phyloP scores from a whole-genome alignment of 192 early-diverging fungal genomes.

The Irineochytrium annulatum region DNA sequence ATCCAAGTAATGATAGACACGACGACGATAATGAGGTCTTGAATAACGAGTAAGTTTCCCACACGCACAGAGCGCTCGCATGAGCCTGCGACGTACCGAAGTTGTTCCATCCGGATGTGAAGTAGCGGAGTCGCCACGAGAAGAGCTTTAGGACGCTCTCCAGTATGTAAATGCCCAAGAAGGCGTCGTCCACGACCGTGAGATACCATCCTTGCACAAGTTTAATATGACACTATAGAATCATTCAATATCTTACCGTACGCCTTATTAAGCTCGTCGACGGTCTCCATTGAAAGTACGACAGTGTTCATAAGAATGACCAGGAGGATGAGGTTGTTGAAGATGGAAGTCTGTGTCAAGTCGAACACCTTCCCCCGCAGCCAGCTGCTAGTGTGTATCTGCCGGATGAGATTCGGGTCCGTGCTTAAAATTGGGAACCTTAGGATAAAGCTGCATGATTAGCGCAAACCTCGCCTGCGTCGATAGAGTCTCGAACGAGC shows the following conservation, averaged over 20 bases:
- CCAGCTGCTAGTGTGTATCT: no score
- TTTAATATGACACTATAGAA: neutral
- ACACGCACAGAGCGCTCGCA: neutral
- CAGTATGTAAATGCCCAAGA: conserved; percentile 36
- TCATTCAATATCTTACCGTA: conserved; percentile 15
- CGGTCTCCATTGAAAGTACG: conserved; percentile 22
- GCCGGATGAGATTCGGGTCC: no score
- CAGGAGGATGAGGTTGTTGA: conserved; percentile 13
- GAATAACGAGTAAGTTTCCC: no score
- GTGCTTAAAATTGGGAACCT: no score
- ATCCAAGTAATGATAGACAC: conserved; percentile 24
- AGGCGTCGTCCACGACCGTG: conserved; percentile 21
- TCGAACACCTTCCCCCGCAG: conserved; percentile 8
- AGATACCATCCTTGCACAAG: conserved; percentile 27
- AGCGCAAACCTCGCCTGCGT: no score
- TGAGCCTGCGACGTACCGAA: conserved; percentile 23
- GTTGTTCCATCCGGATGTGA: conserved; percentile 28
- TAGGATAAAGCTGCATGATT: no score
- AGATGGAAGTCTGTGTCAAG: conserved; percentile 7
- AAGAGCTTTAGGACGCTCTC: conserved; percentile 30
- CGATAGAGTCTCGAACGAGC: no score
- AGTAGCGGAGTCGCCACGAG: conserved; percentile 25
- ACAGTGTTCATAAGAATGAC: conserved; percentile 29
- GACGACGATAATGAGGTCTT: conserved; percentile 28
- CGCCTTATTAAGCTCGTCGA: conserved; percentile 3